Conservation (phyloP, 2,329 filamentous ascomycete genomes). For the Elsinoe ampelina region DNA sequence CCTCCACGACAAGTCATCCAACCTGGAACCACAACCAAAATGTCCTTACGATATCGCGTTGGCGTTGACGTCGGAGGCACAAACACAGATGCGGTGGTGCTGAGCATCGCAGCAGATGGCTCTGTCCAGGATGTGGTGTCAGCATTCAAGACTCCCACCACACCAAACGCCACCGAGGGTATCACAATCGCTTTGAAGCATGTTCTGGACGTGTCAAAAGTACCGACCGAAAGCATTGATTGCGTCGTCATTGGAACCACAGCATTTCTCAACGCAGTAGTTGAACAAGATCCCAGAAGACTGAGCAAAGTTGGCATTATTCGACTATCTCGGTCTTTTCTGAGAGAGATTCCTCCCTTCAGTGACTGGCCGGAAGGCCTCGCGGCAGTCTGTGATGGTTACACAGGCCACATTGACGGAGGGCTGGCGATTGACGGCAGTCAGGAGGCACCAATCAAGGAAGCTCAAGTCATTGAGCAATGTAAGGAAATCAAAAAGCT, state of each 20-base stretch:
- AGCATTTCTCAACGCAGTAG: slow-evolving; percentile 29
- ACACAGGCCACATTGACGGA: slow-evolving; percentile 39
- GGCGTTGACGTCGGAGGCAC: slow-evolving; percentile 37
- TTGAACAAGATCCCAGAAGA: slow-evolving; percentile 34
- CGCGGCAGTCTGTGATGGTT: slow-evolving; percentile 26
- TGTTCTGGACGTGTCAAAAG: slow-evolving; percentile 28
- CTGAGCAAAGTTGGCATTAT: slow-evolving; percentile 45
- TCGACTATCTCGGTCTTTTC: slow-evolving; percentile 29
- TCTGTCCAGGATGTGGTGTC: not conserved
- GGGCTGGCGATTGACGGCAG: slow-evolving; percentile 39
- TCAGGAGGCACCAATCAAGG: slow-evolving; percentile 33
- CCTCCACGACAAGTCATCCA: not conserved
- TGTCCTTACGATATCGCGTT: slow-evolving; percentile 28
- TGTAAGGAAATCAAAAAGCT: slow-evolving; percentile 37
- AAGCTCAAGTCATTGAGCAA: slow-evolving; percentile 37
- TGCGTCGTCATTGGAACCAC: slow-evolving; percentile 46
- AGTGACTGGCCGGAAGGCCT: slow-evolving; percentile 24
- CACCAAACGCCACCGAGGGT: slow-evolving; percentile 34
- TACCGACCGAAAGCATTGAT: slow-evolving; percentile 25
- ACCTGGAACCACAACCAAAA: not conserved
- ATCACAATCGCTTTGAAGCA: slow-evolving; percentile 31
- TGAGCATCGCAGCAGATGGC: slow-evolving; percentile 15
- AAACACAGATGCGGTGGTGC: slow-evolving; percentile 28
- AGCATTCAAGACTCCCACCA: slow-evolving; percentile 31
- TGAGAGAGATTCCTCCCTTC: slow-evolving; percentile 26